Conservation (phyloP, 2,329 filamentous ascomycete species). For the Botrytis fabae region DNA sequence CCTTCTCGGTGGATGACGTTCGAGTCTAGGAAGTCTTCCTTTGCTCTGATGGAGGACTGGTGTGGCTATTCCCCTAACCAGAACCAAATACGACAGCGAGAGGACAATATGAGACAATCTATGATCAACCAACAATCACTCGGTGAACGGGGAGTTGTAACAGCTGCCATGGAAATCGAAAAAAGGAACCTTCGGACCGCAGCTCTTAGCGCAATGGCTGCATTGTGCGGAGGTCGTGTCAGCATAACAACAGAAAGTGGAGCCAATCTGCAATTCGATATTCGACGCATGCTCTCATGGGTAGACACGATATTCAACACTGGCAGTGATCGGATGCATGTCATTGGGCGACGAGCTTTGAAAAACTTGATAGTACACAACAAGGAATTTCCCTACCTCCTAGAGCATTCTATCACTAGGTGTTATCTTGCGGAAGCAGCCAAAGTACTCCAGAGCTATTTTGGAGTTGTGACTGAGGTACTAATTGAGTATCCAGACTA, state of each 20-base stretch:
- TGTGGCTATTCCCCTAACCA: constrained; percentile 96
- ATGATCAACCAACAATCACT: constrained; percentile 74
- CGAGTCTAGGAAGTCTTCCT: constrained; percentile 91
- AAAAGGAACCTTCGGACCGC: constrained; percentile 89
- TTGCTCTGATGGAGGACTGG: constrained; percentile 98
- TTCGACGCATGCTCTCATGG: constrained; percentile 91
- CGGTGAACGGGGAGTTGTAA: constrained; percentile 74
- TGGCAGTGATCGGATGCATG: constrained; percentile 85
- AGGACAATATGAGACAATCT: constrained; percentile 84
- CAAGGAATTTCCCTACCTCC: constrained; percentile 77
- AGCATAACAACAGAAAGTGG: constrained; percentile 86
- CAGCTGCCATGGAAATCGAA: constrained; percentile 93
- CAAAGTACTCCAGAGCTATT: constrained; percentile 92
- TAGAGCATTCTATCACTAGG: constrained; percentile 87
- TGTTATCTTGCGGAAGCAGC: constrained; percentile 81
- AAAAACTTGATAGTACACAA: constrained; percentile 91
- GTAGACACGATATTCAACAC: constrained; percentile 93
- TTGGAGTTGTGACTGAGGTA: constrained; percentile 86
- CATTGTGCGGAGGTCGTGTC: constrained; percentile 82
- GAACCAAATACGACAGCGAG: constrained; percentile 73
- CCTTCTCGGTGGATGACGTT: constrained; percentile 96
- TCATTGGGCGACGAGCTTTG: constrained; percentile 83
- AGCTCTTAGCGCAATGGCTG: constrained; percentile 92
- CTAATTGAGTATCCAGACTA: constrained; percentile 82
- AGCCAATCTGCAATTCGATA: constrained; percentile 85